Base-by-base conservation (phyloP, 176 grass and related monocot genomes). In the Lolium multiflorum region DNA sequence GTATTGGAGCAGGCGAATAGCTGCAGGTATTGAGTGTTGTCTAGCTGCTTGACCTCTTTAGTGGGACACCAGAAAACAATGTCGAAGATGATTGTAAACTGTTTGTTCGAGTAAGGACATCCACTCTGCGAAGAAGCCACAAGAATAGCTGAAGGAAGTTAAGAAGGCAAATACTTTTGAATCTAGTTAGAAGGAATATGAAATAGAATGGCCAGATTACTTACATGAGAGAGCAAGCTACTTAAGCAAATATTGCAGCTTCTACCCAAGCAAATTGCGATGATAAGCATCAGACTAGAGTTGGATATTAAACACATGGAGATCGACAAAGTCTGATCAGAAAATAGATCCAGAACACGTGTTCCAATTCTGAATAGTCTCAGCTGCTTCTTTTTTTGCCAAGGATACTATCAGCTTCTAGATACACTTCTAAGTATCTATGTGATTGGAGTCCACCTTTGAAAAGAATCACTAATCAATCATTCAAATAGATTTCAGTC, bases 1-100 rank as follows among this genome's bases (percentile, higher is more conserved):
- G 84, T 75, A 64, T 75, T 18, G 1, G 14, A 86, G 70, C 35
- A 6, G 51, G 73, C 22, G 14, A 74, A 48, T 17, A 64, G 76
- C 7, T 74, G 39, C 47, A 85, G 44, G 41, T 62, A 21, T 62
- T 62, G 59, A 11, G 21, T 62, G 59, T 21, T 61, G 22, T 26
- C 60, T 26, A 46, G 65, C 65, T 83, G 26, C 17, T 89, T 21
- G 78, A 92, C 48, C 47, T 83, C 47, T 79, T 79, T 74, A 73
- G 16, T 50, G 35, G 28, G 62, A 50, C 31, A 43, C 41, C 41
- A 43, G 41, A 43, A 43, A 43, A 3, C 41, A 43, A 7, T 7
- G 41, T 43, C 7, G 41, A 43, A 43, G 41, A 43, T 43, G 41
- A 43, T 5, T 54, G 0, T 18, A 38, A 47, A 37, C 57, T 26